phyloP scores from a whole-genome alignment of 441 rosid genomes.

The Adansonia gregorii region DNA sequence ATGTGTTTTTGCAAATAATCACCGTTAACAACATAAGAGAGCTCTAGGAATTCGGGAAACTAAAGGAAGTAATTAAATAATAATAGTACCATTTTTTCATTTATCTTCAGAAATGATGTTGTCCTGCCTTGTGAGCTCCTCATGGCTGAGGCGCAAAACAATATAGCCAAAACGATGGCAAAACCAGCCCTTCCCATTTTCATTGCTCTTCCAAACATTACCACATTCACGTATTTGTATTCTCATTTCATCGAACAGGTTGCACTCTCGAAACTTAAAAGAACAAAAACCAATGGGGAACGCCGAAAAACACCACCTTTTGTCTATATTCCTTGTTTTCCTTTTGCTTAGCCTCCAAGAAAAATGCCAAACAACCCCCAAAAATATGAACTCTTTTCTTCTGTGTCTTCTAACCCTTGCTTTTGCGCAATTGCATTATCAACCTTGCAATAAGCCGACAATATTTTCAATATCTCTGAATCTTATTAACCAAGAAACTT shows the following conservation, averaged over 20 bases:
- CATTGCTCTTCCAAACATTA: slow-evolving; percentile 44
- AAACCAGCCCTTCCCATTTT: slow-evolving; percentile 40
- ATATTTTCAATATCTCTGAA: slow-evolving; percentile 22
- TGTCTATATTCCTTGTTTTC: neutral
- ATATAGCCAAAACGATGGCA: slow-evolving; percentile 38
- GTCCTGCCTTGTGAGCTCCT: slow-evolving; percentile 31
- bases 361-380: slow-evolving; percentile 12
- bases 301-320: neutral
- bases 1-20: neutral
- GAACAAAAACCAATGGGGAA: neutral
- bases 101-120: slow-evolving; percentile 10
- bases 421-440: neutral
- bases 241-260: slow-evolving; percentile 51
- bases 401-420: too few species aligned
- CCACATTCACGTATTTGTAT: slow-evolving; percentile 41
- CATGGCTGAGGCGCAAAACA: slow-evolving; percentile 41
- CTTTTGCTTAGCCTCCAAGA: slow-evolving; percentile 11
- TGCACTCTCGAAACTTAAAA: neutral
- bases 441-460: slow-evolving; percentile 9
- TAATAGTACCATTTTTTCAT: slow-evolving; percentile 39
- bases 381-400: too few species aligned
- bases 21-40: neutral
- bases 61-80: neutral
- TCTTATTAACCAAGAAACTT: neutral
- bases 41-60: neutral